Base-by-base conservation (phyloP, 1,284 basidiomycete species). In the Tremellales sp. region DNA sequence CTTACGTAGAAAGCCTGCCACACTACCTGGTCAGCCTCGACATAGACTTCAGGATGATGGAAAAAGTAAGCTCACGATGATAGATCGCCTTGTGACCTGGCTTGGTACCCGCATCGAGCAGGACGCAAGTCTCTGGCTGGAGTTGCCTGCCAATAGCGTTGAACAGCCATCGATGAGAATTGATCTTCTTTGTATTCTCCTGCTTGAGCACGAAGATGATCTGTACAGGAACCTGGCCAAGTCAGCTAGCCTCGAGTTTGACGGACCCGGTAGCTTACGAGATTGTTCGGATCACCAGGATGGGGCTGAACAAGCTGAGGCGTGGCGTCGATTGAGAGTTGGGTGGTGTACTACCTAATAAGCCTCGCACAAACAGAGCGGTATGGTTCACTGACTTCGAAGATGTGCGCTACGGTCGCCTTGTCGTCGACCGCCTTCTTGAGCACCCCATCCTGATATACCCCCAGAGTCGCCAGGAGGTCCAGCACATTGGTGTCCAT, bases 161-260 rank as follows among this genome's bases (percentile, higher is more conserved):
- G 80, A 98, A 98, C 26, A 98, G 80, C 94, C 94, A 98, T 44
- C 94, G 84, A 57, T 80, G 79, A 36, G 72, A 90, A 67, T 94
- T 96, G 76, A 96, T 94, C 79, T 96, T 96, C 79, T 96, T 96
- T 67, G 91, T 86, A 74, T 97, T 97, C 78, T 96, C 90, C 29
- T 91, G 90, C 76, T 97, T 97, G 60, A 97, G 77, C 49, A 92
- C 85, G 56, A 97, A 83, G 57, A 97, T 96, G 61, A 97, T 87
- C 70, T 96, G 91, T 2, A 97, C 92, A 0, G 94, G 94, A 1
- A 97, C 62, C 56, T 61, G 40, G 31, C 3, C 13, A 6, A 21
- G 24, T 41, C 19, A 35, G 42, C 29, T 31, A 15, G n/a, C 15
- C 15, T 8, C 29, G 10, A 8, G 8, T 31, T 31, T 8, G 8